Conservation (phyloP, 192 early-diverging fungal species). For the Anaeromyces robustus region DNA sequence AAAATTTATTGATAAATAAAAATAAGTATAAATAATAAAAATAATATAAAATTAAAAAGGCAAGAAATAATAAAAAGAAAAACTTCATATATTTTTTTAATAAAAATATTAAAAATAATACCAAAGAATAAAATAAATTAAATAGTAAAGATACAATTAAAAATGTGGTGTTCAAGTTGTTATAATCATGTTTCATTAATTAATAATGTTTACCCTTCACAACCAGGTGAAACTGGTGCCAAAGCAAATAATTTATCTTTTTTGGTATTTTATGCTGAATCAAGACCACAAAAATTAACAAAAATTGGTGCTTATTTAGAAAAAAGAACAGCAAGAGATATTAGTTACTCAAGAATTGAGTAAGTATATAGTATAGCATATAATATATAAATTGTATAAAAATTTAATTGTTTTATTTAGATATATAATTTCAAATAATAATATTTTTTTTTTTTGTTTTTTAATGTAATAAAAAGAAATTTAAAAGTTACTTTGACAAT, state of each 20-base stretch:
- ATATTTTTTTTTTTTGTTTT: too few species aligned
- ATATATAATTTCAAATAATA: too few species aligned
- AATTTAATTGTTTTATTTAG: too few species aligned
- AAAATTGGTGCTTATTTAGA: constrained; percentile 78
- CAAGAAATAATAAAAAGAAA: too few species aligned
- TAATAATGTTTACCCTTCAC: constrained; percentile 27
- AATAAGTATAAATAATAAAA: too few species aligned
- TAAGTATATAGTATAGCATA: constrained; percentile 18
- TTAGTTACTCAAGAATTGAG: constrained; percentile 34
- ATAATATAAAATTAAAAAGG: too few species aligned
- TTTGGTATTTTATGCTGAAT: constrained; percentile 72
- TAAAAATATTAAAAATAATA: too few species aligned
- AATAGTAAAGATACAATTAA: constrained; percentile 2
- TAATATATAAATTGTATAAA: too few species aligned
- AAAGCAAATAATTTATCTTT: constrained; percentile 69
- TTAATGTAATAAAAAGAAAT: constrained; percentile 22
- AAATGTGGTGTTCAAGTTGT: constrained; percentile 11
- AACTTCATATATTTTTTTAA: too few species aligned
- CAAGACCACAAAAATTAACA: constrained; percentile 73
- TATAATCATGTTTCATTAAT: constrained; percentile 24
- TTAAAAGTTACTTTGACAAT: constrained; percentile 57
- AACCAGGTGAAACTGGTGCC: constrained; percentile 49
- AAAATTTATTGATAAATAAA: too few species aligned
- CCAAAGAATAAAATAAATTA: too few species aligned
- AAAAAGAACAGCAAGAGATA: constrained; percentile 47